Evolutionary conservation across 179 eudicot genomes (phyloP).

Genomic region (Drosera spatulata): DNA sequence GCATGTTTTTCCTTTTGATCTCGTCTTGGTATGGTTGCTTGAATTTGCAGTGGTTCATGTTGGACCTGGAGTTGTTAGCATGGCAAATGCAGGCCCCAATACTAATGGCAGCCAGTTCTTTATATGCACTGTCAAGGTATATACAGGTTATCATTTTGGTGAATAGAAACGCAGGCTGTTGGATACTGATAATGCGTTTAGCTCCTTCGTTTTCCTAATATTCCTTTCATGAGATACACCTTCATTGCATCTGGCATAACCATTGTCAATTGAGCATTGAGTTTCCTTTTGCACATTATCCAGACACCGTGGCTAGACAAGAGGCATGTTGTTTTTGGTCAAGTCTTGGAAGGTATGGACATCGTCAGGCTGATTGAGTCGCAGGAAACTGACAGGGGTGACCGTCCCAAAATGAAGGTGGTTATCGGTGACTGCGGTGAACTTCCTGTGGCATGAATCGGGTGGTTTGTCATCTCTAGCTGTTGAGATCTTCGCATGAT

Average conservation of each 20-base stretch:
- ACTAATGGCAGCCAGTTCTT: slow-evolving; percentile 98
- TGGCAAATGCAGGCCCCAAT: slow-evolving; percentile 99
- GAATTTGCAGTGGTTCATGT: slow-evolving; percentile 54
- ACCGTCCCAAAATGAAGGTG: slow-evolving; percentile 71
- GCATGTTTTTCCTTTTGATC: background rate
- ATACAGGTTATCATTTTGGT: no score
- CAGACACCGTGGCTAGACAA: slow-evolving; percentile 95
- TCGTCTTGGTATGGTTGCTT: background rate
- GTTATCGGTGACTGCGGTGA: slow-evolving; percentile 84
- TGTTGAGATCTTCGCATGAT: background rate
- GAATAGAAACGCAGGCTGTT: no score
- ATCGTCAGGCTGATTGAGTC: slow-evolving; percentile 70
- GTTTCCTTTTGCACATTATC: background rate
- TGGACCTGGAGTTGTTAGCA: slow-evolving; percentile 95
- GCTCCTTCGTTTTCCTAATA: no score
- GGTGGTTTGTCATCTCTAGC: background rate
- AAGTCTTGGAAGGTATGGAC: slow-evolving; percentile 92
- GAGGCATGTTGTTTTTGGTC: slow-evolving; percentile 91
- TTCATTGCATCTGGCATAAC: background rate
- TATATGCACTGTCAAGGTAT: slow-evolving; percentile 93
- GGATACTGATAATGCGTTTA: no score
- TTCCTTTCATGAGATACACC: no score
- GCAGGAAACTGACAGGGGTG: slow-evolving; percentile 84
- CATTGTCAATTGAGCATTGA: background rate
- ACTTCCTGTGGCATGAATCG: slow-evolving; percentile 47